phyloP scores from a whole-genome alignment of 2,329 filamentous ascomycete genomes.

The Talaromyces sp. region DNA sequence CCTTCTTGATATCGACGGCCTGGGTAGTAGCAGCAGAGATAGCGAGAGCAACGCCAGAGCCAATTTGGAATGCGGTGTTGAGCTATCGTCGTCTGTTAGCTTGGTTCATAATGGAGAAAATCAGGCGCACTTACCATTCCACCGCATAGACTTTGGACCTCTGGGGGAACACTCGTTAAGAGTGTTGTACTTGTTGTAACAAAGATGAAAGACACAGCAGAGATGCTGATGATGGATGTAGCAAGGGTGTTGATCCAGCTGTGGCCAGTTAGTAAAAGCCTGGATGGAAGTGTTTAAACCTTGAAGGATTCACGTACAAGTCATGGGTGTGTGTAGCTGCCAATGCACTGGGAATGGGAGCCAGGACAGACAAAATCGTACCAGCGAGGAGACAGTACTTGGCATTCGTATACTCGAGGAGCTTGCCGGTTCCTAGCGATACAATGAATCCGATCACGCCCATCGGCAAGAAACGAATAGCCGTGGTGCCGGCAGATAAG shows the following conservation, averaged over 20 bases:
- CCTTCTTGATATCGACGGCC: slow-evolving; percentile 42
- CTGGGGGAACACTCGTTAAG: slow-evolving; percentile 43
- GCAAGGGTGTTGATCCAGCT: slow-evolving; percentile 46
- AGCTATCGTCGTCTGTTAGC: slow-evolving; percentile 24
- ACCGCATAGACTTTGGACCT: slow-evolving; percentile 46
- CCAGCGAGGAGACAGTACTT: slow-evolving; percentile 42
- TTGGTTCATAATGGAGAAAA: not conserved
- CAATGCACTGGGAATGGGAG: slow-evolving; percentile 39
- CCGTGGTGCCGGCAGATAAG: slow-evolving; percentile 43
- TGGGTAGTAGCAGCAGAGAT: slow-evolving; percentile 43
- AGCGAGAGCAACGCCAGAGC: slow-evolving; percentile 45
- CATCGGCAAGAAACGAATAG: slow-evolving; percentile 47
- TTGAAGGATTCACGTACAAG: slow-evolving; percentile 26
- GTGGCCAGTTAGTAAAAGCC: slow-evolving; percentile 12
- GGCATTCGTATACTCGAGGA: slow-evolving; percentile 43
- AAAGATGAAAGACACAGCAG: slow-evolving; percentile 46
- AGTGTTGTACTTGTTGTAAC: slow-evolving; percentile 48
- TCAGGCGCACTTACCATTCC: slow-evolving; percentile 35
- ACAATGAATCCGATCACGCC: slow-evolving; percentile 43
- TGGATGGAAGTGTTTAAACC: not conserved
- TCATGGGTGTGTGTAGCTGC: slow-evolving; percentile 24
- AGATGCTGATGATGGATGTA: slow-evolving; percentile 44
- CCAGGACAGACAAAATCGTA: slow-evolving; percentile 39
- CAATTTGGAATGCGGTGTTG: slow-evolving; percentile 50
- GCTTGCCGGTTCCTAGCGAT: slow-evolving; percentile 38